These are phyloP conservation scores for Ascocoryne sarcoides DNA, from an alignment of 2,329 filamentous ascomycete genomes.

Conservation along the genomic window DNA sequence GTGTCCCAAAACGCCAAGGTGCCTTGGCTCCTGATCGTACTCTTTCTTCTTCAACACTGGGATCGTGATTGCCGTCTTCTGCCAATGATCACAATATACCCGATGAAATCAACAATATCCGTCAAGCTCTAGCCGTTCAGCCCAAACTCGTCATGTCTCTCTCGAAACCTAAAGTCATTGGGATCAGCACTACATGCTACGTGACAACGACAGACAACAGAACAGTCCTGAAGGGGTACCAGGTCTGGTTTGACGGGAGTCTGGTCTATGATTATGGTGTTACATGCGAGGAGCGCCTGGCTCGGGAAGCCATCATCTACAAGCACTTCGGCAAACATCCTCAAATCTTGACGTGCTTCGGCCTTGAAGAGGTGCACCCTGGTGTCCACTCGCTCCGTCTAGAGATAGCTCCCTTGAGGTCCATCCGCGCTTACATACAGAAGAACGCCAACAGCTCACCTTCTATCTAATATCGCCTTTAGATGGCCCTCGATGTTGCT, in stretches of 20 bases:
- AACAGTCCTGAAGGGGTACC: not conserved
- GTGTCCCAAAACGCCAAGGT: too few relatives aligned
- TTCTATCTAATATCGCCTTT: too few relatives aligned
- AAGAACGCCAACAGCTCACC: not conserved
- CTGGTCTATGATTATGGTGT: not conserved
- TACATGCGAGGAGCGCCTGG: not conserved
- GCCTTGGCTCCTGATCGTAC: too few relatives aligned
- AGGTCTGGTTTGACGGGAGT: not conserved
- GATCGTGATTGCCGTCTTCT: too few relatives aligned
- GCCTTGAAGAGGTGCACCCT: not conserved
- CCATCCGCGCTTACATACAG: not conserved
- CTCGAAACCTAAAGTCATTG: not conserved
- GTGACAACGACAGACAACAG: not conserved
- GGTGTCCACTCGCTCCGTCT: not conserved
- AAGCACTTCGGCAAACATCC: not conserved
- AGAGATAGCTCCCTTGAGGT: not conserved
- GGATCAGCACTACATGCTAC: not conserved
- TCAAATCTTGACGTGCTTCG: not conserved
- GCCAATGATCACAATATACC: too few relatives aligned
- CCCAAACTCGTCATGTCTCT: not conserved
- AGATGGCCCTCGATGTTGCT: conserved; percentile 3
- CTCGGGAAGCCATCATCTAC: not conserved
- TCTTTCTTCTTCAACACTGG: too few relatives aligned
- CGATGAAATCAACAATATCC: not conserved
- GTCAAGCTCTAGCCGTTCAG: not conserved